phyloP scores from a whole-genome alignment of 2,329 filamentous ascomycete species.

The Sporothrix phasma region DNA sequence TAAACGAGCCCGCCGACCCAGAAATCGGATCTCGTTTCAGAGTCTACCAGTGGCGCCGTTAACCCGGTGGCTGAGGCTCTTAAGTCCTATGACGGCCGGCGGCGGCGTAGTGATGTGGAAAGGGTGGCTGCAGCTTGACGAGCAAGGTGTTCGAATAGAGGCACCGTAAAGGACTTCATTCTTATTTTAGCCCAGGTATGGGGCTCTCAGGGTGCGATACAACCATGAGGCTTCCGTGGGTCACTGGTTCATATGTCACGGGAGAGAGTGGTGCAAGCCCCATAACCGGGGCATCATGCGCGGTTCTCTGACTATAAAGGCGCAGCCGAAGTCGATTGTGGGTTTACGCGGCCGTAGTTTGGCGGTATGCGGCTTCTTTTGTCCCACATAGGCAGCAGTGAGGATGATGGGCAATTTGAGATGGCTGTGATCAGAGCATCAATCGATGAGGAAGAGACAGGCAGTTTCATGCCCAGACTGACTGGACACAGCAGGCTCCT shows the following conservation, averaged over 20 bases:
- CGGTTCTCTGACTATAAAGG: too few species aligned
- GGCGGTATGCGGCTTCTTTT: background rate
- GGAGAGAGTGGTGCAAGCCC: background rate
- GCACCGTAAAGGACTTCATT: too few species aligned
- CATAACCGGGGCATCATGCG: background rate
- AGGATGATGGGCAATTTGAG: background rate
- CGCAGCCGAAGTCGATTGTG: too few species aligned
- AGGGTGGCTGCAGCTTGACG: background rate
- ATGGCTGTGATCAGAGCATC: background rate
- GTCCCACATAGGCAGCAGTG: background rate
- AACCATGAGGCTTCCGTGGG: too few species aligned
- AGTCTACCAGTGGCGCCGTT: background rate
- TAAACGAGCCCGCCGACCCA: background rate
- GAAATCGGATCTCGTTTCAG: too few species aligned
- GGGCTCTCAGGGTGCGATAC: too few species aligned
- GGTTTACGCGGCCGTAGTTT: too few species aligned
- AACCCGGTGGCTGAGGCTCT: background rate
- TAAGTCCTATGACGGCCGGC: background rate
- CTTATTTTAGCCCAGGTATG: too few species aligned
- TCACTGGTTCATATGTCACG: background rate
- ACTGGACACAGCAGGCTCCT: too few species aligned
- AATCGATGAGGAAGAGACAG: background rate
- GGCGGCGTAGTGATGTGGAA: background rate
- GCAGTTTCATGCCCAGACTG: too few species aligned
- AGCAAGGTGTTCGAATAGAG: too few species aligned